A percentile compares a stretch with the other conserved stretches of the same genome.
Conservation (phyloP, 768 basidiomycete genomes). For the Boletus tylopilopsis region DNA sequence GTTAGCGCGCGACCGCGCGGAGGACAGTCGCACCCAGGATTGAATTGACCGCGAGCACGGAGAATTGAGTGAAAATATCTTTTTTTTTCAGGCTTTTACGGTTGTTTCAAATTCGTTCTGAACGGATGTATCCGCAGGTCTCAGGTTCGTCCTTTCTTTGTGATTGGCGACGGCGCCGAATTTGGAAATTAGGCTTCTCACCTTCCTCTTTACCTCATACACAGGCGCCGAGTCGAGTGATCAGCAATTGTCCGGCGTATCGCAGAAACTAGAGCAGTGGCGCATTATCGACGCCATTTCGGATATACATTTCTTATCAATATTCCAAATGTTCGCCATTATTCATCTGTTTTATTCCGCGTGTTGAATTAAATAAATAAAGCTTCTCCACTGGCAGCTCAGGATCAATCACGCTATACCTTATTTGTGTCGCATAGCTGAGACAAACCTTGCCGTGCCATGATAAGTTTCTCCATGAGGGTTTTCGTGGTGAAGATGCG, state of each 20-base stretch:
- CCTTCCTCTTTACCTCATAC: slow-evolving; percentile 9
- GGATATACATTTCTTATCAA: slow-evolving; percentile 9
- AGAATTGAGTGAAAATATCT: slow-evolving; percentile 3
- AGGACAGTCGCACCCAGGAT: too few relatives aligned
- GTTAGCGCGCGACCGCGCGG: background rate
- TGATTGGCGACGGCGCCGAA: background rate
- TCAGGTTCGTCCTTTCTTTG: background rate
- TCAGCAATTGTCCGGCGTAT: background rate
- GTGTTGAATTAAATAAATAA: background rate
- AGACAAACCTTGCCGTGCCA: background rate
- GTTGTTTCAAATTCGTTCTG: background rate
- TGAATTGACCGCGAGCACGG: background rate
- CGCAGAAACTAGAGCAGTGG: too few relatives aligned
- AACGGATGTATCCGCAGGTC: background rate
- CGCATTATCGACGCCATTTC: slow-evolving; percentile 5
- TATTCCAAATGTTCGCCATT: background rate
- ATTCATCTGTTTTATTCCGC: background rate
- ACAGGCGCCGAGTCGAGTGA: too few relatives aligned
- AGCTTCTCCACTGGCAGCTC: background rate
- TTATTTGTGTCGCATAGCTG: slow-evolving; percentile 1
- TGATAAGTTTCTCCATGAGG: slow-evolving; percentile 4
- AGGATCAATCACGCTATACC: slow-evolving; percentile 5
- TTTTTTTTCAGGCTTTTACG: background rate
- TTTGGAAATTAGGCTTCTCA: background rate
- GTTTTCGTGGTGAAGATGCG: background rate